Evolutionary conservation across 352 stramenopile genomes (phyloP).

Genomic region (Phytophthora europaea): DNA sequence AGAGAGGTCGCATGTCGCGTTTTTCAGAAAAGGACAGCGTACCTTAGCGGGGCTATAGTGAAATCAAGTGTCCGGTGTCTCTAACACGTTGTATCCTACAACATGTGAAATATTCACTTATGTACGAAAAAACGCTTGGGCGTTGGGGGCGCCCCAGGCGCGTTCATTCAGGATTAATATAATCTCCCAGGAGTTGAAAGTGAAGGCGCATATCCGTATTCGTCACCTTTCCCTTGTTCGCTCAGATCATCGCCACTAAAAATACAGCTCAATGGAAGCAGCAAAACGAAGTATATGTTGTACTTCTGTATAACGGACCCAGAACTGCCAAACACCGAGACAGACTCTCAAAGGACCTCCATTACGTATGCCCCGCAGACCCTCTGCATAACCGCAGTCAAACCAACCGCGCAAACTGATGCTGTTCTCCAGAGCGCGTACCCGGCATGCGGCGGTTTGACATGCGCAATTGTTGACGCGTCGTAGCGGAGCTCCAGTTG

Average conservation of each 20-base stretch:
- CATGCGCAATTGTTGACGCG: neutral
- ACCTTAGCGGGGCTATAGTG: neutral
- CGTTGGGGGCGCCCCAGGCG: too few relatives aligned
- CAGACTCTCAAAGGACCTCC: neutral
- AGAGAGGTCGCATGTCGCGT: neutral
- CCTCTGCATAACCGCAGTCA: neutral
- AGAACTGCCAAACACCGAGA: neutral
- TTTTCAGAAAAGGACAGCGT: neutral
- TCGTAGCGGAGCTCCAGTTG: neutral
- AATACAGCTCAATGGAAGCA: slow-evolving; percentile 18
- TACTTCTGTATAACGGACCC: too few relatives aligned
- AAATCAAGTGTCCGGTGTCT: neutral
- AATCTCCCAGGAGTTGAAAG: too few relatives aligned
- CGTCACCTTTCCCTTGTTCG: neutral
- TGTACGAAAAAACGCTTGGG: neutral
- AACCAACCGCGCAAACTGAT: neutral
- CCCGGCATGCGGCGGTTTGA: neutral
- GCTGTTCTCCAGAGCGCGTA: neutral
- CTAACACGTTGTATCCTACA: neutral
- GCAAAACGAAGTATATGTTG: neutral
- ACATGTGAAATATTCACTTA: neutral
- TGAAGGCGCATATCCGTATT: neutral
- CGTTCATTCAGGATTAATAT: too few relatives aligned
- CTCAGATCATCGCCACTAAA: slow-evolving; percentile 21
- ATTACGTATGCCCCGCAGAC: neutral